These are phyloP conservation scores for Cryphonectria carpinicola DNA, from an alignment of 2,329 filamentous ascomycete genomes.

Conservation along the genomic window DNA sequence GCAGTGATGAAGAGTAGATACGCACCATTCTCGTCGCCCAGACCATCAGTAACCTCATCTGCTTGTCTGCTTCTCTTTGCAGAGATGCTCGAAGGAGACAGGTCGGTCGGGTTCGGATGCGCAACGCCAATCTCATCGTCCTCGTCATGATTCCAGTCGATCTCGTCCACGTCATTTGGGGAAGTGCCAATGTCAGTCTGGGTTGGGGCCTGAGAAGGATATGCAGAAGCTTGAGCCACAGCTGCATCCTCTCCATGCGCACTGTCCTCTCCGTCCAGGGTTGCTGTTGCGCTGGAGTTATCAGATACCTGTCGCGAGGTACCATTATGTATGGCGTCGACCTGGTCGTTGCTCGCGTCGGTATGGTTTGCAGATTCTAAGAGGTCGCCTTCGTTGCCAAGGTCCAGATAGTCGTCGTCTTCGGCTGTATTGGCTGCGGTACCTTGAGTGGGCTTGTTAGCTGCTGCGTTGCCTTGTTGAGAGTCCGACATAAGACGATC, in stretches of 20 bases:
- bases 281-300: constrained; percentile 38
- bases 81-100: constrained; percentile 34
- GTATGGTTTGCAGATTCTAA: background rate
- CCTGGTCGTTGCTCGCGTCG: constrained; percentile 7
- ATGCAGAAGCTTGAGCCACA: constrained; percentile 34
- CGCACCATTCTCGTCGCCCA: constrained; percentile 46
- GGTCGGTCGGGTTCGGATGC: constrained; percentile 30
- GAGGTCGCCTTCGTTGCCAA: constrained; percentile 17
- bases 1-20: background rate
- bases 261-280: constrained; percentile 43
- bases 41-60: constrained; percentile 36
- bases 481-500: background rate
- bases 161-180: constrained; percentile 36
- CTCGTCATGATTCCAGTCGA: constrained; percentile 43
- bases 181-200: constrained; percentile 14
- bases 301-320: constrained; percentile 15
- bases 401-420: constrained; percentile 30
- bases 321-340: constrained; percentile 8
- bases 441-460: constrained; percentile 22
- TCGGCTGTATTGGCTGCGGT: constrained; percentile 16
- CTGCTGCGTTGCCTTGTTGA: constrained; percentile 6
- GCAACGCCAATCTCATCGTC: constrained; percentile 37
- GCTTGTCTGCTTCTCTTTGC: constrained; percentile 40
- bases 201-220: constrained; percentile 11
- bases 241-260: constrained; percentile 38